Evolutionary conservation across 2,329 filamentous ascomycete genomes (phyloP).

Genomic region (Metarhizium rileyi): DNA sequence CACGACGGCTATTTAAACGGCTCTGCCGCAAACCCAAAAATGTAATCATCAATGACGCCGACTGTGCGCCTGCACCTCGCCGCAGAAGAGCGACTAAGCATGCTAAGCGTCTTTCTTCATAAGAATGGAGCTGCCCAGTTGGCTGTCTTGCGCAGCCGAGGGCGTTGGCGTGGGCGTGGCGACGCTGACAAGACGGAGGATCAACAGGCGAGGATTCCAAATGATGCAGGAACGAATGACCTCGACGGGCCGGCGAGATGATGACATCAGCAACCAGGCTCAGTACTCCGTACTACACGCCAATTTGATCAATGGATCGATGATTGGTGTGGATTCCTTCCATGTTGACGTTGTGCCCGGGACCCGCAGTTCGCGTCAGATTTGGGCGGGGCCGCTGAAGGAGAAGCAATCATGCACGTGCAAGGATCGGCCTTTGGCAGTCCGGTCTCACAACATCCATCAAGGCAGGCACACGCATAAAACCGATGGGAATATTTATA

Average conservation of each 20-base stretch:
- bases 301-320: too few relatives aligned
- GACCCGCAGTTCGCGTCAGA: too few relatives aligned
- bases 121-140: neutral
- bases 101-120: neutral
- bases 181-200: neutral
- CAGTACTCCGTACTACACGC: neutral
- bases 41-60: slow-evolving; percentile 5
- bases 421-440: too few relatives aligned
- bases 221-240: neutral
- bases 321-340: too few relatives aligned
- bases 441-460: too few relatives aligned
- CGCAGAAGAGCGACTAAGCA: neutral
- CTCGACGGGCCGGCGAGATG: neutral
- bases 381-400: too few relatives aligned
- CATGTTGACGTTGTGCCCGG: too few relatives aligned
- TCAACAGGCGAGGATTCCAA: neutral
- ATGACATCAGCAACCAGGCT: neutral
- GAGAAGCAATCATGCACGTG: too few relatives aligned
- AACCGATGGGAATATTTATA: too few relatives aligned
- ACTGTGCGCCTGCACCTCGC: neutral
- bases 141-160: neutral
- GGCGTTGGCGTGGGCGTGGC: neutral
- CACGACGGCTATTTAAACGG: neutral
- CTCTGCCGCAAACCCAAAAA: neutral
- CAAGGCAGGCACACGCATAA: too few relatives aligned